Percentiles rank a stretch among this genome's conserved stretches.
Evolutionary conservation across 2,329 filamentous ascomycete genomes (phyloP).

Genomic region (Alternaria infectoria): DNA sequence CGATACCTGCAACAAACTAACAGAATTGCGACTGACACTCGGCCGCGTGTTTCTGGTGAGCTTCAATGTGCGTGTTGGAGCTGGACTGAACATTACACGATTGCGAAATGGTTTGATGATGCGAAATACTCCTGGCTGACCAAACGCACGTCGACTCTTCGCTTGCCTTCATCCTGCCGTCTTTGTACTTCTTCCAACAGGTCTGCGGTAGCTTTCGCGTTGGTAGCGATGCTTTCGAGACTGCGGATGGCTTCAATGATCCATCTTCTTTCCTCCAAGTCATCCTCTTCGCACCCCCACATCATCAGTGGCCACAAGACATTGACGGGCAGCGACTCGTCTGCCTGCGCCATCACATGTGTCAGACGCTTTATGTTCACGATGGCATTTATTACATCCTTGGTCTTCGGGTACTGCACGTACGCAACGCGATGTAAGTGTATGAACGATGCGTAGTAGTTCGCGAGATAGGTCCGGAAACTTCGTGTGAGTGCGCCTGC

Average conservation of each 20-base stretch:
- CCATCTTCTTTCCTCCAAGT: conserved; percentile 56
- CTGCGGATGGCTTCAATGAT: conserved; percentile 57
- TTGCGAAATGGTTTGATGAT: conserved; percentile 58
- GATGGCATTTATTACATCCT: conserved; percentile 57
- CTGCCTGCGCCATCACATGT: conserved; percentile 53
- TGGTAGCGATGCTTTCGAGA: conserved; percentile 48
- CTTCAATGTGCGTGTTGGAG: neutral
- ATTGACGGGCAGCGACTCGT: conserved; percentile 60
- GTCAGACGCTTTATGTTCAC: conserved; percentile 58
- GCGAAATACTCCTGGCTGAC: conserved; percentile 56
- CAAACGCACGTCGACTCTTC: conserved; percentile 48
- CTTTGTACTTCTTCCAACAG: conserved; percentile 49
- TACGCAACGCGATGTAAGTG: conserved; percentile 65
- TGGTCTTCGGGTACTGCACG: conserved; percentile 59
- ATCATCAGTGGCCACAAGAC: conserved; percentile 65
- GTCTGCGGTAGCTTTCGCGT: conserved; percentile 50
- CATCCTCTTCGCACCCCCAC: conserved; percentile 63
- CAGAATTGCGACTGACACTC: neutral
- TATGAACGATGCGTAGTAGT: conserved; percentile 63
- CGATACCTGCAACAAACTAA: neutral
- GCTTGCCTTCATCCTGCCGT: conserved; percentile 46
- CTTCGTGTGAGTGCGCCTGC: conserved; percentile 59
- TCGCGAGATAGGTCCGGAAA: conserved; percentile 63
- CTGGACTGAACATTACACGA: conserved; percentile 49
- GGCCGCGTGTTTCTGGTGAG: neutral